Percentiles rank a stretch among this genome's conserved stretches.
These are phyloP conservation scores for Alternaria solani DNA, from an alignment of 2,329 filamentous ascomycete species.

Conservation along the genomic window DNA sequence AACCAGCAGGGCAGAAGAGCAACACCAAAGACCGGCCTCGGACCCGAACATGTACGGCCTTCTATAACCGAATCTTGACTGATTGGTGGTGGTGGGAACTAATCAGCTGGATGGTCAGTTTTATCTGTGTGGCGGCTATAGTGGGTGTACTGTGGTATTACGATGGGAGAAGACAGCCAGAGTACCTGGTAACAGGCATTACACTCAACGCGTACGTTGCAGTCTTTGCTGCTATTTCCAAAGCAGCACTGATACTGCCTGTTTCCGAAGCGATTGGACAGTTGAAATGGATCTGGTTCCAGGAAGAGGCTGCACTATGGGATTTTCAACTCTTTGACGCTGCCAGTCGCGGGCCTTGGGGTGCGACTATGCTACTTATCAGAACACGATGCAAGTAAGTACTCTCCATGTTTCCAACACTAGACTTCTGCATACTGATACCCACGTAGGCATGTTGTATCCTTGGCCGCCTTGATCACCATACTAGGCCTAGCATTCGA, in stretches of 20 bases:
- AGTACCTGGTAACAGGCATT: slow-evolving; percentile 21
- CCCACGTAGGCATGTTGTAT: slow-evolving; percentile 11
- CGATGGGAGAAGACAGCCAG: slow-evolving; percentile 23
- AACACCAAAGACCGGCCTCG: slow-evolving; percentile 9
- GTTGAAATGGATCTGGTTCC: slow-evolving; percentile 36
- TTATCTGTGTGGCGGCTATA: slow-evolving; percentile 21
- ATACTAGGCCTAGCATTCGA: slow-evolving; percentile 27
- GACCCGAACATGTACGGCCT: slow-evolving; percentile 19
- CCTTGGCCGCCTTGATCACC: slow-evolving; percentile 22
- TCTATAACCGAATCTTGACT: slow-evolving; percentile 23
- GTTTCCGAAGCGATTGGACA: slow-evolving; percentile 33
- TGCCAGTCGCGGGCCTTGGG: slow-evolving; percentile 30
- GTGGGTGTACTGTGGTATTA: slow-evolving; percentile 23
- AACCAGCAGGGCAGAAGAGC: background rate
- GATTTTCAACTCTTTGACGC: slow-evolving; percentile 26
- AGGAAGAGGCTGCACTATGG: slow-evolving; percentile 15
- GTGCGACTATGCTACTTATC: slow-evolving; percentile 27
- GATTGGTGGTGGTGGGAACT: slow-evolving; percentile 35
- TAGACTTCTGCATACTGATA: background rate
- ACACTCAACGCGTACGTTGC: slow-evolving; percentile 30
- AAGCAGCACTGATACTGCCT: slow-evolving; percentile 29
- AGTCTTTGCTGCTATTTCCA: slow-evolving; percentile 28
- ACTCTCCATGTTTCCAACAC: background rate
- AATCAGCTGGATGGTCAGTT: slow-evolving; percentile 23
- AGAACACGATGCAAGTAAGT: slow-evolving; percentile 24